A percentile compares a stretch with the other conserved stretches of the same genome.
Conservation (phyloP, 192 early-diverging fungal species). For the Linderina pennispora region DNA sequence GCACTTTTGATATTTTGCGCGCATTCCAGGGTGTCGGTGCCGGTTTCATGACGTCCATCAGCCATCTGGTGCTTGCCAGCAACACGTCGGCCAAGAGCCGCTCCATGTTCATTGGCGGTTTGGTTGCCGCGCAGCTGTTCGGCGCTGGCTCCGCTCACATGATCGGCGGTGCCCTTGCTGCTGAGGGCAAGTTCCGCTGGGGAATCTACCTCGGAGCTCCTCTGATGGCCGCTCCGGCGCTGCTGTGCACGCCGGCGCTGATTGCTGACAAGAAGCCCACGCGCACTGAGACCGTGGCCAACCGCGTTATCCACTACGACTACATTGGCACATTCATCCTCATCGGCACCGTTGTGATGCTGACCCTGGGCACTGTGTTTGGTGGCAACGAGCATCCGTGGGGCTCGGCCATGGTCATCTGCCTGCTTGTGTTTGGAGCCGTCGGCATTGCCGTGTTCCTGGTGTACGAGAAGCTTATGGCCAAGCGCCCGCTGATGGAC, state of each 20-base stretch:
- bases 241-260: slow-evolving; percentile 38
- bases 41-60: slow-evolving; percentile 20
- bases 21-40: slow-evolving; percentile 39
- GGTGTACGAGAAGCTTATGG: slow-evolving; percentile 19
- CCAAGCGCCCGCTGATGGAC: slow-evolving; percentile 30
- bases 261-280: slow-evolving; percentile 5
- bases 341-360: slow-evolving; percentile 30
- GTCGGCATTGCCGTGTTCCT: slow-evolving; percentile 24
- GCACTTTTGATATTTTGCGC: slow-evolving; percentile 28
- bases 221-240: slow-evolving; percentile 17
- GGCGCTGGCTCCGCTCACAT: slow-evolving; percentile 35
- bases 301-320: slow-evolving; percentile 24
- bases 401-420: slow-evolving; percentile 34
- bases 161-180: slow-evolving; percentile 33
- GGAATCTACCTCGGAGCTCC: slow-evolving; percentile 31
- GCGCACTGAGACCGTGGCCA: slow-evolving; percentile 12
- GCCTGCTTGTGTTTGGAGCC: slow-evolving; percentile 37
- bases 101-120: slow-evolving; percentile 16
- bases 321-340: slow-evolving; percentile 24
- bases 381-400: slow-evolving; percentile 45
- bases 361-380: slow-evolving; percentile 31
- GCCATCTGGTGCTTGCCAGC: slow-evolving; percentile 9
- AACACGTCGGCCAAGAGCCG: slow-evolving; percentile 27
- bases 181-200: slow-evolving; percentile 33
- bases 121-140: slow-evolving; percentile 34